Evolutionary conservation across 495 filamentous ascomycete genomes (phyloP).

Genomic region (Podospora sp.): DNA sequence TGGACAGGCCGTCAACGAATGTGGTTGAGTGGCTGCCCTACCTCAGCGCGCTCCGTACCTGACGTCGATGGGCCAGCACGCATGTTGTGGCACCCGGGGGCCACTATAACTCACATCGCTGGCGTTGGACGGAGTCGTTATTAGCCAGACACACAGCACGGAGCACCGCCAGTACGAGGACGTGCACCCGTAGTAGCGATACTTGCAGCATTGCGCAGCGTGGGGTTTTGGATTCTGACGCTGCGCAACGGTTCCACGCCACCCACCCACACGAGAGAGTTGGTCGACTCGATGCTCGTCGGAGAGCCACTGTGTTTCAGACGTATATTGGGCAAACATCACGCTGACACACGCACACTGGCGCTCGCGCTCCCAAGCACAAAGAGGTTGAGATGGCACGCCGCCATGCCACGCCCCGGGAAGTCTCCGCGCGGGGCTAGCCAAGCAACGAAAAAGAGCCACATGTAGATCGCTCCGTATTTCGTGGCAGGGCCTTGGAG

Average conservation of each 20-base stretch:
- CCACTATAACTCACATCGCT: constrained; percentile 1
- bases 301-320: not conserved
- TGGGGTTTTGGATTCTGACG: constrained; percentile 8
- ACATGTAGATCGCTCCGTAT: not conserved
- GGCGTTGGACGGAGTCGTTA: not conserved
- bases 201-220: constrained; percentile 2
- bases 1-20: constrained; percentile 8
- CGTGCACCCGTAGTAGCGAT: constrained; percentile 1
- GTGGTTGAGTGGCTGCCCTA: constrained; percentile 11
- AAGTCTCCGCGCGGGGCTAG: constrained; percentile 11
- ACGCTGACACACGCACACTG: not conserved
- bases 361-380: not conserved
- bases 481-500: not conserved
- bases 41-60: constrained; percentile 8
- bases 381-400: not conserved
- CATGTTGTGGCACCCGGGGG: constrained; percentile 4
- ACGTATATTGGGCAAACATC: not conserved
- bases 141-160: not conserved
- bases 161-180: not conserved
- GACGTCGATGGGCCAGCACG: constrained; percentile 5
- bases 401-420: not conserved
- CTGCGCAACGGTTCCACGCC: constrained; percentile 4
- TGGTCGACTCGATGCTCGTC: not conserved
- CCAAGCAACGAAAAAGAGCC: constrained; percentile 1
- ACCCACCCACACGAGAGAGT: not conserved